Evolutionary conservation across 192 early-diverging fungal genomes (phyloP), one percentile per base, ranked within the genome.

Genomic region (Coemansia sp.): DNA sequence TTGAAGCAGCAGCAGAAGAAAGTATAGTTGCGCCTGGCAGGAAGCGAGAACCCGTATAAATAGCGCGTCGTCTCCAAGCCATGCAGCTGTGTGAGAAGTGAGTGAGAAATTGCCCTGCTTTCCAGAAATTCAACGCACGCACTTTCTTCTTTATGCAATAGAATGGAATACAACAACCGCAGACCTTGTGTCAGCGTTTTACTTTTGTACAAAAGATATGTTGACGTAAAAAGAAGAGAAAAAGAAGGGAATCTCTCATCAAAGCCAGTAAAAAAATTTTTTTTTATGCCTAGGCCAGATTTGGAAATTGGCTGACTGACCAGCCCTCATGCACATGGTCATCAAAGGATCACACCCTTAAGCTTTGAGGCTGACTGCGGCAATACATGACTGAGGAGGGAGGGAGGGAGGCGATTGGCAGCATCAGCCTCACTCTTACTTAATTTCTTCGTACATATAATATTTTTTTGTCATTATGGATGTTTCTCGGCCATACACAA

Each of bases 401-500:
- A 10, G 11, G 10, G 29, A 53, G 24, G 24, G 50, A 0, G 27
- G 27, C 27, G 27, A 50, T n/a, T 50, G 49, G 2, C 49, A 53
- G 10, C 15, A 2, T 9, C 52, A 27, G 22, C 5, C 31, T 34
- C 57, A 36, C 31, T n/a, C 33, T 16, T 7, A 16, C 13, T 3
- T 41, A 27, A 15, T 24, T 20, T 61, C 33, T 52, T 64, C 31
- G 16, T 39, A 6, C 39, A n/a, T 29, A 52, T 4, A 55, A 3
- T 55, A 5, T 5, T n/a, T 16, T 55, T 55, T 39, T 49, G 22
- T 22, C 10, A 43, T 12, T 15, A 77, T 70, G 72, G 67, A 70
- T 46, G 61, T 55, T 10, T 40, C 49, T 20, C 62, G 81, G 53
- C 83, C 83, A 47, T 85, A 85, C 64, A 85, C 78, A 18, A 50